phyloP scores from a whole-genome alignment of 2,329 filamentous ascomycete genomes.

The Decorospora gaudefroyi region DNA sequence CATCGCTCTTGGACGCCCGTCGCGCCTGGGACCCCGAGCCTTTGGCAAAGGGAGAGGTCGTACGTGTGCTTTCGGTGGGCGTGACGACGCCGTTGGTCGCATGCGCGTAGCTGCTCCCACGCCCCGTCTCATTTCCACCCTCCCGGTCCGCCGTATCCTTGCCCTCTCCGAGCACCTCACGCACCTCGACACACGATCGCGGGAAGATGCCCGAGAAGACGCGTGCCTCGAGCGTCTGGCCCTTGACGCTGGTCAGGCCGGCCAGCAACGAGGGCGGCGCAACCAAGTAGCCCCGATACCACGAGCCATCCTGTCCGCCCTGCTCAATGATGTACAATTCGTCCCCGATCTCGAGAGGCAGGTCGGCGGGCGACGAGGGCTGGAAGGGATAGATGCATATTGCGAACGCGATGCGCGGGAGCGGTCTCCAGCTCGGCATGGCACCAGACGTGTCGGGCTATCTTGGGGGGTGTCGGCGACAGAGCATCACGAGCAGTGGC shows the following conservation, averaged over 20 bases:
- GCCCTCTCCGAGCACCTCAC: conserved; percentile 78
- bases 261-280: conserved; percentile 91
- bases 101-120: conserved; percentile 29
- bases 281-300: conserved; percentile 94
- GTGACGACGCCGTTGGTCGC: conserved; percentile 46
- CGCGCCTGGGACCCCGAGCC: conserved; percentile 18
- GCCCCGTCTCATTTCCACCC: conserved; percentile 24
- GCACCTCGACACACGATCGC: conserved; percentile 88
- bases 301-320: conserved; percentile 79
- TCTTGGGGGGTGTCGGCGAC: conserved; percentile 32
- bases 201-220: conserved; percentile 99
- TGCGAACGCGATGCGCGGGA: conserved; percentile 96
- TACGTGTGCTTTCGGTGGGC: conserved; percentile 46
- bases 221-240: conserved; percentile 89
- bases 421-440: conserved; percentile 78
- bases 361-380: conserved; percentile 82
- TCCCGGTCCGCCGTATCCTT: conserved; percentile 28
- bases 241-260: conserved; percentile 85
- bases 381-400: conserved; percentile 94
- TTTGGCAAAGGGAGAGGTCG: conserved; percentile 32
- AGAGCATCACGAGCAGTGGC: conserved; percentile 39
- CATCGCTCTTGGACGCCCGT: conserved; percentile 33
- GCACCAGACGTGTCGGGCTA: conserved; percentile 40
- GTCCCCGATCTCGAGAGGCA: conserved; percentile 96
- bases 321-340: conserved; percentile 99